Conservation (phyloP, 2,329 filamentous ascomycete species). For the Neonectria neomacrospora region DNA sequence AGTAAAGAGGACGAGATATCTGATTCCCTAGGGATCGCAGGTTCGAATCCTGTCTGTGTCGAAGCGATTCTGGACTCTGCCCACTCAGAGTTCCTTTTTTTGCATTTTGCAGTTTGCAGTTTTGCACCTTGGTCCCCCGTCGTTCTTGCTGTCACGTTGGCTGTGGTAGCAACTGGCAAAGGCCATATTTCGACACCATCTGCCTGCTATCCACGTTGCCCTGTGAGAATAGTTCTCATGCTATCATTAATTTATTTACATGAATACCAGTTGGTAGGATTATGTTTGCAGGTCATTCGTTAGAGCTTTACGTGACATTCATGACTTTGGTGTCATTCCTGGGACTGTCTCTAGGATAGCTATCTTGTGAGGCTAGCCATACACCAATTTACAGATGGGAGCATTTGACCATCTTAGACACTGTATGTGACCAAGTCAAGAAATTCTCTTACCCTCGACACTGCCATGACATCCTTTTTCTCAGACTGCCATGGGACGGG, state of each 20-base stretch:
- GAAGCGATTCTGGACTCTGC: not conserved
- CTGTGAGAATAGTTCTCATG: too few relatives aligned
- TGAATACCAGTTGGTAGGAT: too few relatives aligned
- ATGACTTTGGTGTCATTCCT: too few relatives aligned
- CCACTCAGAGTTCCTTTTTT: slow-evolving; percentile 4
- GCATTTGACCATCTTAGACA: not conserved
- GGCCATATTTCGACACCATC: not conserved
- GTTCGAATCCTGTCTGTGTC: slow-evolving; percentile 10
- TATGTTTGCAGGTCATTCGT: too few relatives aligned
- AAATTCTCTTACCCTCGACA: not conserved
- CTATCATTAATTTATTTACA: too few relatives aligned
- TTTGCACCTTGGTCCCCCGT: not conserved
- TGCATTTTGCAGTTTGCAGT: not conserved
- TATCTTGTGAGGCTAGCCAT: too few relatives aligned
- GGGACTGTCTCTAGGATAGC: not conserved
- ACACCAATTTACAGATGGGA: not conserved
- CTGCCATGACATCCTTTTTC: not conserved
- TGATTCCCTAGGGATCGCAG: slow-evolving; percentile 13
- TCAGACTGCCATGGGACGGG: not conserved
- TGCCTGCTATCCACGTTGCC: not conserved
- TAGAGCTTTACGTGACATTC: too few relatives aligned
- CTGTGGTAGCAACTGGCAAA: too few relatives aligned
- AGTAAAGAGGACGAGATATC: slow-evolving; percentile 9
- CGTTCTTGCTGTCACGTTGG: not conserved
- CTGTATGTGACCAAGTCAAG: not conserved